Evolutionary conservation across 306 rosid species (phyloP).

Genomic region (Ochetophila trinervis): DNA sequence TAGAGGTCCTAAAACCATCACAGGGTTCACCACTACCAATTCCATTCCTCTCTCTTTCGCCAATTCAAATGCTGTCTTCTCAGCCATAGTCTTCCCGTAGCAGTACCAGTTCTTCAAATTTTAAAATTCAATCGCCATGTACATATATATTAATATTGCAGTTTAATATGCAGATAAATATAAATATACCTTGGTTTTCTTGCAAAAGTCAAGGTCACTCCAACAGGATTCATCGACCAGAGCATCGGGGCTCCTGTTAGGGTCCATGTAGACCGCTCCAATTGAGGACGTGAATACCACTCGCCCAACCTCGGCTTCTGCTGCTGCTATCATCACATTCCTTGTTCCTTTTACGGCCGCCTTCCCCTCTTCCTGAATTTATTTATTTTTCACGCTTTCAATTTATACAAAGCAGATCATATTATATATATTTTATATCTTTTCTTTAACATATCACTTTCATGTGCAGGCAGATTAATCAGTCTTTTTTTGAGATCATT

Average conservation of each 20-base stretch:
- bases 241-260: constrained; percentile 50
- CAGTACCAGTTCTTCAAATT: constrained; percentile 79
- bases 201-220: constrained; percentile 90
- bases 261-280: constrained; percentile 85
- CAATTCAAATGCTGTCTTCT: constrained; percentile 63
- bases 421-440: too few species aligned
- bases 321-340: constrained; percentile 65
- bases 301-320: constrained; percentile 66
- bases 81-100: constrained; percentile 81
- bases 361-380: constrained; percentile 70
- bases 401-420: not conserved
- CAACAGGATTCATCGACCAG: constrained; percentile 80
- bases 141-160: too few species aligned
- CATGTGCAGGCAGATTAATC: too few species aligned
- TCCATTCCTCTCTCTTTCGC: constrained; percentile 65
- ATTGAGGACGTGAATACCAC: constrained; percentile 94
- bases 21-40: constrained; percentile 72
- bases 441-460: too few species aligned
- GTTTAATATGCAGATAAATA: too few species aligned
- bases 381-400: not conserved
- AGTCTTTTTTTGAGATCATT: too few species aligned
- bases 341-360: constrained; percentile 73
- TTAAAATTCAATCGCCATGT: too few species aligned
- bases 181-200: constrained; percentile 59
- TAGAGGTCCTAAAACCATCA: constrained; percentile 69